Conservation (phyloP, 2,329 filamentous ascomycete species). For the Boeremia lycopersici region DNA sequence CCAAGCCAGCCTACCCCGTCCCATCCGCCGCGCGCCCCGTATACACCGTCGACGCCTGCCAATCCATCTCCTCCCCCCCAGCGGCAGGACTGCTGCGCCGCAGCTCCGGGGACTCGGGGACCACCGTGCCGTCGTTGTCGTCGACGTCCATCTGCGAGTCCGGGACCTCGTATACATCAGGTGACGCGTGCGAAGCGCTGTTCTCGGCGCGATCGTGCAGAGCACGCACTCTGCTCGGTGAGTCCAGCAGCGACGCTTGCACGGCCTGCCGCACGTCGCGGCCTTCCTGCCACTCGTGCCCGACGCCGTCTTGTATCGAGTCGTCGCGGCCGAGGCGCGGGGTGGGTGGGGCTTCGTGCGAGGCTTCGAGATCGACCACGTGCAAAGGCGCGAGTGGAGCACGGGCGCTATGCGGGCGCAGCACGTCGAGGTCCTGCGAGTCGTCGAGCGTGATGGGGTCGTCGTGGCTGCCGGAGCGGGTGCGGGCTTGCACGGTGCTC, state of each 20-base stretch:
- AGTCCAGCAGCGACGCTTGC: background rate
- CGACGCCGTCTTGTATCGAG: background rate
- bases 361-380: conserved; percentile 1
- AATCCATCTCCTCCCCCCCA: background rate
- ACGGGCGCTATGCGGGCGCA: background rate
- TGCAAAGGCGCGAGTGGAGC: background rate
- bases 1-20: too few species aligned
- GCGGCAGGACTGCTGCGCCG: background rate
- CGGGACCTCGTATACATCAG: background rate
- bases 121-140: background rate
- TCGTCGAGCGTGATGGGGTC: conserved; percentile 11
- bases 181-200: background rate
- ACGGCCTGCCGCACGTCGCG: background rate
- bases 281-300: background rate
- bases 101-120: conserved; percentile 1
- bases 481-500: background rate
- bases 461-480: conserved; percentile 4
- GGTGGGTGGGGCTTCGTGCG: background rate
- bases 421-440: conserved; percentile 9
- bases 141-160: conserved; percentile 5
- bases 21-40: background rate
- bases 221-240: too few species aligned
- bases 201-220: background rate
- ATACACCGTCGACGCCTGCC: background rate
- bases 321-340: background rate